These are phyloP conservation scores for Aspergillus pseudonomiae DNA, from an alignment of 2,329 filamentous ascomycete genomes.

Conservation along the genomic window DNA sequence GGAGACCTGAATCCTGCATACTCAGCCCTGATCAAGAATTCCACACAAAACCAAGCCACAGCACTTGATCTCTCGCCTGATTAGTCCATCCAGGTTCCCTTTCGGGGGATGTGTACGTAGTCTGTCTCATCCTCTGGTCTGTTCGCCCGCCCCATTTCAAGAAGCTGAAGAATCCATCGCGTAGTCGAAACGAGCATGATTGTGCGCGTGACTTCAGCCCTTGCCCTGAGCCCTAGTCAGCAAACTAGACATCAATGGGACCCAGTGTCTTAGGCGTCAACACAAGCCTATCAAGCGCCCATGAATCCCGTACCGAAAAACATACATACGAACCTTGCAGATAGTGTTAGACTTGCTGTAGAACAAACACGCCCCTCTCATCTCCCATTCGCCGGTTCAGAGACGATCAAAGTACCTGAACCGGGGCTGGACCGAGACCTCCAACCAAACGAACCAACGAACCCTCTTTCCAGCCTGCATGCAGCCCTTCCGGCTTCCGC, in stretches of 20 bases:
- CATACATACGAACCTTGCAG: neutral
- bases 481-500: constrained; percentile 3
- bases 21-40: constrained; percentile 4
- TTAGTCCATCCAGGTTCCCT: neutral
- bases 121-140: neutral
- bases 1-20: constrained; percentile 5
- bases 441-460: neutral
- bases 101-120: neutral
- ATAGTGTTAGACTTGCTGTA: neutral
- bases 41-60: neutral
- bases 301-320: neutral
- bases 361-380: neutral
- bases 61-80: neutral
- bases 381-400: neutral
- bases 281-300: neutral
- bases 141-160: neutral
- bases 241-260: neutral
- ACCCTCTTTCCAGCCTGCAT: neutral
- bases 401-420: neutral
- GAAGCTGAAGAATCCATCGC: neutral
- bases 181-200: neutral
- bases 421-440: neutral
- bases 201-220: constrained; percentile 3
- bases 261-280: neutral
- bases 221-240: constrained; percentile 3